A percentile compares a stretch with the other conserved stretches of the same genome.
phyloP scores from a whole-genome alignment of 2,329 filamentous ascomycete genomes.

The Neonectria ditissima region DNA sequence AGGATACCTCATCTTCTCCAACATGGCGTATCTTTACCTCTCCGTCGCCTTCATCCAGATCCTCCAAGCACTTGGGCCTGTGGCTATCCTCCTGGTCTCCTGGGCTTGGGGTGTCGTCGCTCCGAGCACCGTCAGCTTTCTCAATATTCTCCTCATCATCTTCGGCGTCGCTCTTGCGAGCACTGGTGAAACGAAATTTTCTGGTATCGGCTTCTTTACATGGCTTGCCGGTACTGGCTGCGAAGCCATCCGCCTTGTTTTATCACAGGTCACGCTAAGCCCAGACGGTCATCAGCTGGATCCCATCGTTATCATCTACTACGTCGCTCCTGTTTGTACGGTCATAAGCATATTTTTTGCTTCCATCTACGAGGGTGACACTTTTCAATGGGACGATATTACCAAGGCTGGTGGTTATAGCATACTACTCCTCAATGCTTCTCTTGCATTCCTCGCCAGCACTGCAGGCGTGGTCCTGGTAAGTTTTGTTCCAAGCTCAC shows the following conservation, averaged over 20 bases:
- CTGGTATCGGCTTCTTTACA: conserved; percentile 71
- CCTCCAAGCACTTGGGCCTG: conserved; percentile 74
- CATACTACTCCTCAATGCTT: conserved; percentile 76
- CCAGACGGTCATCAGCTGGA: conserved; percentile 85
- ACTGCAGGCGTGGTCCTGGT: conserved; percentile 85
- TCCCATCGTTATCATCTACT: conserved; percentile 85
- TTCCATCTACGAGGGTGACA: conserved; percentile 65
- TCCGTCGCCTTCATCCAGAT: conserved; percentile 76
- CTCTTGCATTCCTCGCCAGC: conserved; percentile 81
- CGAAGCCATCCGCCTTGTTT: conserved; percentile 82
- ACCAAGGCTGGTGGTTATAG: conserved; percentile 68
- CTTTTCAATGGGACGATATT: conserved; percentile 74
- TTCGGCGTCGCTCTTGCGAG: conserved; percentile 62
- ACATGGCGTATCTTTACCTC: conserved; percentile 73
- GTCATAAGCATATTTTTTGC: conserved; percentile 77
- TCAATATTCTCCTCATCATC: conserved; percentile 63
- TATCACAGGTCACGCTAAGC: conserved; percentile 84
- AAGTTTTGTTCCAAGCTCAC: conserved; percentile 50
- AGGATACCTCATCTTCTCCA: conserved; percentile 72
- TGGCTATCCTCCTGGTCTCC: conserved; percentile 72
- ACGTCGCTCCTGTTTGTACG: conserved; percentile 86
- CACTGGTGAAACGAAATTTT: conserved; percentile 74
- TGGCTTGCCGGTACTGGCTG: conserved; percentile 81
- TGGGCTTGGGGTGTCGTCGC: conserved; percentile 66
- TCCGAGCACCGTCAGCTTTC: conserved; percentile 55